Evolutionary conservation across 352 stramenopile species (phyloP).

Genomic region (Pythium aquatile): DNA sequence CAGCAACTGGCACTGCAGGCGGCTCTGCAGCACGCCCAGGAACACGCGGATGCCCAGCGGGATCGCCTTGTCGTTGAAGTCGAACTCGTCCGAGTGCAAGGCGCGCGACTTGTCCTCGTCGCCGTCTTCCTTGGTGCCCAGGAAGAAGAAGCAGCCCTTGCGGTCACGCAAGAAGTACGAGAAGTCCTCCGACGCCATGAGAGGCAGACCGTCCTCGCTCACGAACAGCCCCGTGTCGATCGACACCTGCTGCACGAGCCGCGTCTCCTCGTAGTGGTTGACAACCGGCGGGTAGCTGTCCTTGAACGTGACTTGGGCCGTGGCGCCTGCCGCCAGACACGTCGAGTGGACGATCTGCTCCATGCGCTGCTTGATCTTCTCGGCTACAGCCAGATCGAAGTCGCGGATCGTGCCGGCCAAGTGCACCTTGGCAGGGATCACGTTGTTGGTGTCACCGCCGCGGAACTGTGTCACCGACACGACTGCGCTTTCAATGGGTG

Average conservation of each 20-base stretch:
- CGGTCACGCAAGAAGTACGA: conserved; percentile 84
- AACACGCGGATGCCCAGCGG: conserved; percentile 83
- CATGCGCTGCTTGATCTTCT: conserved; percentile 82
- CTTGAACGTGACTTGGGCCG: conserved; percentile 54
- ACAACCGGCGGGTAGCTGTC: conserved; percentile 79
- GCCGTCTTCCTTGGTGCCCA: conserved; percentile 71
- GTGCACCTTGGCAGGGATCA: conserved; percentile 87
- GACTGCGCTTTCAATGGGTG: conserved; percentile 92
- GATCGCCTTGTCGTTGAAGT: conserved; percentile 86
- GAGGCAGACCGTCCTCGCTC: conserved; percentile 73
- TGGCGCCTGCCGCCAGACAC: conserved; percentile 77
- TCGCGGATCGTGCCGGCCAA: conserved; percentile 92
- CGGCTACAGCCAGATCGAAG: conserved; percentile 85
- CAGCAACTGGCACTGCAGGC: conserved; percentile 66
- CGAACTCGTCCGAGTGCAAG: conserved; percentile 78
- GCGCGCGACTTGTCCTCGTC: conserved; percentile 55
- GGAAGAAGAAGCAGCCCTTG: conserved; percentile 85
- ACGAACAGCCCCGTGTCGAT: conserved; percentile 74
- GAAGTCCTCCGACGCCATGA: conserved; percentile 96
- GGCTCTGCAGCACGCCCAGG: conserved; percentile 66
- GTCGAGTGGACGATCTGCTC: conserved; percentile 85
- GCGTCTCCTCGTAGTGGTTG: conserved; percentile 78
- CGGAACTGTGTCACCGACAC: conserved; percentile 91
- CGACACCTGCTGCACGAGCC: conserved; percentile 70
- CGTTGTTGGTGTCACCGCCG: conserved; percentile 93